These are phyloP conservation scores for Mercurialis annua DNA, from an alignment of 345 rosid genomes.

Conservation along the genomic window DNA sequence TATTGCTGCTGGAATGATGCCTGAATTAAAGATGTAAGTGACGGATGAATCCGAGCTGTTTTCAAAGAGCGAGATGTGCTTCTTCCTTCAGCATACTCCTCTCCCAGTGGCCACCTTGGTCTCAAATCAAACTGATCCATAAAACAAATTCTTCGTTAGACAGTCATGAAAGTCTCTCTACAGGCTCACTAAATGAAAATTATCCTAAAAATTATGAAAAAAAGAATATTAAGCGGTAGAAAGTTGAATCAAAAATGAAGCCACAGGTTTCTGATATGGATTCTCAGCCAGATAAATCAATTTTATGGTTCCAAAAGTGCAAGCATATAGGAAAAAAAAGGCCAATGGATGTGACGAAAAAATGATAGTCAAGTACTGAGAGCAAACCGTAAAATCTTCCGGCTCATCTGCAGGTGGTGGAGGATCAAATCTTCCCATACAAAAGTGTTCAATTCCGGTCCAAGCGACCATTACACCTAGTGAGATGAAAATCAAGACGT, in stretches of 20 bases:
- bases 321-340: not conserved
- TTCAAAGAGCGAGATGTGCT: constrained; percentile 76
- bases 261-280: not conserved
- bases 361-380: not conserved
- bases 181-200: not conserved
- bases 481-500: constrained; percentile 19
- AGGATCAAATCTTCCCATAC: constrained; percentile 87
- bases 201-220: not conserved
- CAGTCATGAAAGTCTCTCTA: too few relatives aligned
- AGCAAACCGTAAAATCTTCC: constrained; percentile 64
- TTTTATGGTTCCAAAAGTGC: not conserved
- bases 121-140: constrained; percentile 73
- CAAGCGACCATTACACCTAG: constrained; percentile 97
- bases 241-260: not conserved
- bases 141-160: constrained; percentile 2
- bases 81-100: constrained; percentile 76
- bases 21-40: constrained; percentile 77
- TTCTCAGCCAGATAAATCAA: not conserved
- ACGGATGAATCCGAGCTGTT: constrained; percentile 75
- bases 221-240: not conserved
- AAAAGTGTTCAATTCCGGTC: constrained; percentile 94
- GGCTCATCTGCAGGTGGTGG: constrained; percentile 77
- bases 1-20: constrained; percentile 49
- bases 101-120: constrained; percentile 94
- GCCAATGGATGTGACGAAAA: not conserved